Conservation (phyloP, 768 basidiomycete species). For the Mrakia blollopis region DNA sequence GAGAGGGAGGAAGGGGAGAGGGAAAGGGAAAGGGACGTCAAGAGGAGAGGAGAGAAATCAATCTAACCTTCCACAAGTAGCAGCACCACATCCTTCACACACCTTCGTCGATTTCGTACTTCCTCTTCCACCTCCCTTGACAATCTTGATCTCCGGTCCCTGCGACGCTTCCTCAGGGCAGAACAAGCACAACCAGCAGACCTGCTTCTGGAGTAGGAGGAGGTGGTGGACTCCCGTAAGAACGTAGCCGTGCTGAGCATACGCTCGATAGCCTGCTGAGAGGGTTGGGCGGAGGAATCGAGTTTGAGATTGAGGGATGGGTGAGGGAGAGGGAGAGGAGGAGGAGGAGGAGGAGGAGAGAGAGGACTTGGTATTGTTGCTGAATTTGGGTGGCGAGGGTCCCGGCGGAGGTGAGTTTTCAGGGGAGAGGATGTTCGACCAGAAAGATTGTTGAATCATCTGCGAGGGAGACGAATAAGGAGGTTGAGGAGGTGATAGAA, state of each 20-base stretch:
- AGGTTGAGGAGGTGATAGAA: background rate
- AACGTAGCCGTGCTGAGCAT: conserved; percentile 7
- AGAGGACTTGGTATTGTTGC: no score
- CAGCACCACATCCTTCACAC: conserved; percentile 7
- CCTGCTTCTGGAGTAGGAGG: background rate
- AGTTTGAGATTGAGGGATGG: background rate
- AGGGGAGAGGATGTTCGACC: background rate
- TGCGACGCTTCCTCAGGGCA: background rate
- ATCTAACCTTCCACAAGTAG: background rate
- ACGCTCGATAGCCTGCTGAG: conserved; percentile 9
- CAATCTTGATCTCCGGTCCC: conserved; percentile 2
- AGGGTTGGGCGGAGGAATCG: background rate
- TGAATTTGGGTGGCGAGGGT: background rate
- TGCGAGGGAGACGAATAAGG: background rate
- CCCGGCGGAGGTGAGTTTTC: conserved; percentile 1
- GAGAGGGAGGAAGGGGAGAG: background rate
- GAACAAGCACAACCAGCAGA: background rate
- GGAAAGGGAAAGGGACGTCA: background rate
- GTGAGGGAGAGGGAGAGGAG: background rate
- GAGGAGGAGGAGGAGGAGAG: no score
- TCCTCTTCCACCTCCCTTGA: background rate
- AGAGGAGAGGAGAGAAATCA: background rate
- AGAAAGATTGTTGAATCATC: conserved; percentile 15
- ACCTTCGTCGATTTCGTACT: background rate
- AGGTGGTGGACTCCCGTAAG: conserved; percentile 7